Conservation (phyloP, 106 monocot genomes). For the Xerophyta viscosa region DNA sequence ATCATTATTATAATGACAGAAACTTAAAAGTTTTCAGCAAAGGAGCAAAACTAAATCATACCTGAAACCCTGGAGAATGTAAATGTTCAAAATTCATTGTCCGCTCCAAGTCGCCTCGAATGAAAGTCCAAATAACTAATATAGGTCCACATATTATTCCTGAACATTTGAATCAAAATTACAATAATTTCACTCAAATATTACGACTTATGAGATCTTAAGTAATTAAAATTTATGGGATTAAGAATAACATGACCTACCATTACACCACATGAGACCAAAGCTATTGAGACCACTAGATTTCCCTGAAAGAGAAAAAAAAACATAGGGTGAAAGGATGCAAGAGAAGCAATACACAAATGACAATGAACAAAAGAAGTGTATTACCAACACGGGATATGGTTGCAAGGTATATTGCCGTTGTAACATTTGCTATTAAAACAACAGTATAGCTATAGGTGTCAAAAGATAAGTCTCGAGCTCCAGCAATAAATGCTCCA, state of each 20-base stretch:
- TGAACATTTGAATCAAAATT: constrained; percentile 17
- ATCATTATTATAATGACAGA: too few species aligned
- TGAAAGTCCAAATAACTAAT: constrained; percentile 70
- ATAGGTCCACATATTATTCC: constrained; percentile 87
- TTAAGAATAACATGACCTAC: too few species aligned
- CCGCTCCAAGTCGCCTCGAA: constrained; percentile 65
- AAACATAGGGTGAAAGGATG: constrained; percentile 3
- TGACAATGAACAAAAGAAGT: constrained; percentile 9
- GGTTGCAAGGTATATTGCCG: constrained; percentile 94
- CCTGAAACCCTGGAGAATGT: constrained; percentile 79
- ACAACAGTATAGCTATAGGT: constrained; percentile 79
- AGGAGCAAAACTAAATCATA: constrained; percentile 1
- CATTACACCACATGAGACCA: constrained; percentile 99
- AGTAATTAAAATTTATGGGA: too few species aligned
- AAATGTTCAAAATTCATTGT: constrained; percentile 68
- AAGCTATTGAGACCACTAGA: constrained; percentile 96
- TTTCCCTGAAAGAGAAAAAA: constrained; percentile 56
- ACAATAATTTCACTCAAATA: too few species aligned
- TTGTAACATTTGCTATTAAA: constrained; percentile 77
- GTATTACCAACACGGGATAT: constrained; percentile 81
- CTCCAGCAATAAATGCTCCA: constrained; percentile 95
- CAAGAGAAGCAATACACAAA: not conserved
- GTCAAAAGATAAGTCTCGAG: constrained; percentile 81
- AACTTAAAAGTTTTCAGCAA: too few species aligned
- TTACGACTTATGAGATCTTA: too few species aligned